Percentiles rank a stretch among this genome's conserved stretches.
These are phyloP conservation scores for Skeletonema grethae DNA, from an alignment of 108 stramenopile species.

Conservation along the genomic window DNA sequence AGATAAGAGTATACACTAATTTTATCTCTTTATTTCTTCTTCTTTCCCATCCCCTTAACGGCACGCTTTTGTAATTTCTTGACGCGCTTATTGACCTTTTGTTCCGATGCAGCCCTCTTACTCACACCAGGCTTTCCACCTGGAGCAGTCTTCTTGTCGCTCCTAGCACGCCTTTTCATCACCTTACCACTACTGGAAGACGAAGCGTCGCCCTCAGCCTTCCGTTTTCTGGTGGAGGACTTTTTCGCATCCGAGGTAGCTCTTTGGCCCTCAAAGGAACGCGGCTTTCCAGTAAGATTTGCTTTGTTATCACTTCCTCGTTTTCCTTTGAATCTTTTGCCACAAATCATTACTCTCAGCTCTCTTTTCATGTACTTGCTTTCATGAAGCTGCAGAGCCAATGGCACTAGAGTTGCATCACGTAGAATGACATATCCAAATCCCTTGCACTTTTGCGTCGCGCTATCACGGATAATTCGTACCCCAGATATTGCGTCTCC, in stretches of 20 bases:
- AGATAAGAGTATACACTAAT: neutral
- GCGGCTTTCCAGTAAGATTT: slow-evolving; percentile 13
- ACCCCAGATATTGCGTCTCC: slow-evolving; percentile 60
- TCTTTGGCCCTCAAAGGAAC: slow-evolving; percentile 29
- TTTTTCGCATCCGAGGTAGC: slow-evolving; percentile 41
- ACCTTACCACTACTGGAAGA: slow-evolving; percentile 8
- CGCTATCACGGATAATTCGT: slow-evolving; percentile 79
- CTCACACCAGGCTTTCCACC: slow-evolving; percentile 57
- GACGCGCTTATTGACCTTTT: slow-evolving; percentile 67
- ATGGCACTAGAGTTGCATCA: slow-evolving; percentile 57
- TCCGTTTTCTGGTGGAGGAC: slow-evolving; percentile 52
- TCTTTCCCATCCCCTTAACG: slow-evolving; percentile 80
- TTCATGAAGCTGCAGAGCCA: slow-evolving; percentile 68
- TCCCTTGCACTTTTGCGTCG: slow-evolving; percentile 78
- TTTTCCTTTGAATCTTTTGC: slow-evolving; percentile 72
- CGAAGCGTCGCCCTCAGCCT: slow-evolving; percentile 21
- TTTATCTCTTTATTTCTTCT: slow-evolving; percentile 26
- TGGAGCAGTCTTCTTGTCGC: slow-evolving; percentile 51
- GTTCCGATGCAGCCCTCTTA: slow-evolving; percentile 67
- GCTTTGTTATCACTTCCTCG: slow-evolving; percentile 14
- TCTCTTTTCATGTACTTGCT: slow-evolving; percentile 66
- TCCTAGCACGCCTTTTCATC: slow-evolving; percentile 51
- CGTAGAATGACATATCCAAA: slow-evolving; percentile 79
- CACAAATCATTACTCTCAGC: slow-evolving; percentile 76
- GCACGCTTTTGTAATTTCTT: slow-evolving; percentile 77